A percentile compares a stretch with the other conserved stretches of the same genome.
Conservation (phyloP, 2,329 filamentous ascomycete species). For the Simplicillium sp. region DNA sequence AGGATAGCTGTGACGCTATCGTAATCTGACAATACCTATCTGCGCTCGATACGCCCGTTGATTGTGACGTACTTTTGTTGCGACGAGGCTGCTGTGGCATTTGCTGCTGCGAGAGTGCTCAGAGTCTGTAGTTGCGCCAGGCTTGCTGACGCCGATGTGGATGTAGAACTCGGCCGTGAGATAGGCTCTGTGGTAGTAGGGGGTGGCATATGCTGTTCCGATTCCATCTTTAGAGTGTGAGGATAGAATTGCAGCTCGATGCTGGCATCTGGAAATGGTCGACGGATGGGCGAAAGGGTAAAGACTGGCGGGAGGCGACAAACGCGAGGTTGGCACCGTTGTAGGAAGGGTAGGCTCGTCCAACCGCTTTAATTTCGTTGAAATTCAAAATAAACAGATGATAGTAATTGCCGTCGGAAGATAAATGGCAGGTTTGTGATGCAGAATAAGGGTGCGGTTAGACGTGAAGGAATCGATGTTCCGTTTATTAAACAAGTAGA, state of each 20-base stretch:
- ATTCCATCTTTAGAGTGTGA: conserved; percentile 32
- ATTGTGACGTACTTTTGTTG: conserved; percentile 34
- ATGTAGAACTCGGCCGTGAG: conserved; percentile 39
- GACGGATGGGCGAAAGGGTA: not conserved
- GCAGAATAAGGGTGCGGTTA: too few species aligned
- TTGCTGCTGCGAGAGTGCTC: conserved; percentile 31
- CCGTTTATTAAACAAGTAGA: too few species aligned
- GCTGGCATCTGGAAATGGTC: not conserved
- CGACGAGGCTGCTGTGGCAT: conserved; percentile 28
- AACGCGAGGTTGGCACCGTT: too few species aligned
- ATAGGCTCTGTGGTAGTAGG: conserved; percentile 34
- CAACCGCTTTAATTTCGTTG: too few species aligned
- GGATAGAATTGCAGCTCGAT: not conserved
- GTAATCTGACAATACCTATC: not conserved
- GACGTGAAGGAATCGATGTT: too few species aligned
- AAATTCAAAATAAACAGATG: too few species aligned
- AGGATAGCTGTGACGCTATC: not conserved
- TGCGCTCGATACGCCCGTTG: not conserved
- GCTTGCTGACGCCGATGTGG: conserved; percentile 31
- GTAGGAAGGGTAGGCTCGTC: too few species aligned
- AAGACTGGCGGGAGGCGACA: too few species aligned
- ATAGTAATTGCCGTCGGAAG: too few species aligned
- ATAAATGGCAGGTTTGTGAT: too few species aligned
- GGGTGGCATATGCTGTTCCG: conserved; percentile 28
- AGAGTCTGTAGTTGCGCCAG: conserved; percentile 36